Base-by-base conservation (phyloP, 345 rosid genomes). In the Clausena lansium region DNA sequence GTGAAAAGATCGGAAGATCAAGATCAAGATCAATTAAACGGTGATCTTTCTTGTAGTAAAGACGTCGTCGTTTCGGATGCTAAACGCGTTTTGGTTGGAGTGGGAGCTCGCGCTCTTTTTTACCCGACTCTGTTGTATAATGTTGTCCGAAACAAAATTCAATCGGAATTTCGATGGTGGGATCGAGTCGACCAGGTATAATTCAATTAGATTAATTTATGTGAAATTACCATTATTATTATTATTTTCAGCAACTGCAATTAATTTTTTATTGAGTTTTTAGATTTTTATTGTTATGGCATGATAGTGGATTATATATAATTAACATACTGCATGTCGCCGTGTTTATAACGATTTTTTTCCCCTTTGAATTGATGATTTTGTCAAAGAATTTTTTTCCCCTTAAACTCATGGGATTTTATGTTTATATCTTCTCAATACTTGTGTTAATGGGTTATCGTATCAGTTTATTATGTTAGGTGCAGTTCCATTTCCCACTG, bases 101-200 rank as follows among this genome's bases (percentile, higher is more conserved):
- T 88, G 3, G 94, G 89, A n/a, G 91, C 91, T 75, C 87, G 94
- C 66, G 76, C 82, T 77, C 86, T 91, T 14, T 91, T 91, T 79
- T 91, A 89, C 62, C 92, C 94, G 10, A 87, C 94, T 19, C 83
- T 91, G 73, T 45, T 91, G 72, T 89, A 88, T 71, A 91, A 91
- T 78, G 86, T 89, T 76, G 71, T 86, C n/a, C 76, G 94, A 74
- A 89, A 83, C 89, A 91, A 85, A 82, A 80, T 91, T 71, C 87
- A 91, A 59, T 50, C 94, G 14, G 91, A 88, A 80, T 91, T 91
- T 77, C 81, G 91, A 39, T 91, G 94, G 94, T 91, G 94, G 94
- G 92, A 89, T 79, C 63, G 81, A 74, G 84, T 91, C 73, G 92
- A 89, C 79, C 86, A 86, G 92, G 94, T 91, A 45, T 33, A 4